phyloP scores from a whole-genome alignment of 805 yeast genomes.

The Barnettozyma wickerhamii region DNA sequence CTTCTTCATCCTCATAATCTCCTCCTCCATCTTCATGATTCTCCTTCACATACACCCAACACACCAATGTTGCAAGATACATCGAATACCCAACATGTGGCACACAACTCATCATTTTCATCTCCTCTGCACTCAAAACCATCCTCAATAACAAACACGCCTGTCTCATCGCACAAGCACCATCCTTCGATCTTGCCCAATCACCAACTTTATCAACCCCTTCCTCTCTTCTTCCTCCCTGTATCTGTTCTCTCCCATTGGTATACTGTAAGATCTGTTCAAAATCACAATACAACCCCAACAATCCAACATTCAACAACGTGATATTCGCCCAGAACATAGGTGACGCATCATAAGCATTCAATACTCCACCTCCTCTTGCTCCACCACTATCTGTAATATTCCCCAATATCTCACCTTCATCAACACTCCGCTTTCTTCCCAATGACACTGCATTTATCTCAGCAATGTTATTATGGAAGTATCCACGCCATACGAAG shows the following conservation, averaged over 20 bases:
- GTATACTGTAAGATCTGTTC: slow-evolving; percentile 15
- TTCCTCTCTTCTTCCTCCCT: background rate
- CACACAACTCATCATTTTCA: slow-evolving; percentile 19
- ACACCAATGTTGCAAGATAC: slow-evolving; percentile 16
- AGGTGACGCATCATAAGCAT: slow-evolving; percentile 31
- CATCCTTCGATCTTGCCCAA: slow-evolving; percentile 28
- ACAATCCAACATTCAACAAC: slow-evolving; percentile 23
- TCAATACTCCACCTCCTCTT: slow-evolving; percentile 17
- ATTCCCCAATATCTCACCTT: slow-evolving; percentile 1
- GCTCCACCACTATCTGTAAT: too few species aligned
- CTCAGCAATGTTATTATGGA: slow-evolving; percentile 29
- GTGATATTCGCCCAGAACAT: slow-evolving; percentile 32
- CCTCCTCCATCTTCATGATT: background rate
- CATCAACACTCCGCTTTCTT: slow-evolving; percentile 5
- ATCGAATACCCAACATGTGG: slow-evolving; percentile 24
- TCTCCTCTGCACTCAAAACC: slow-evolving; percentile 21
- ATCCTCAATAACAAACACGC: slow-evolving; percentile 28
- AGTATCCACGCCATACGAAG: slow-evolving; percentile 31
- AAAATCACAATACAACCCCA: slow-evolving; percentile 27
- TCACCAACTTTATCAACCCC: slow-evolving; percentile 5
- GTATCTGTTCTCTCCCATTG: background rate
- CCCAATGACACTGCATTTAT: slow-evolving; percentile 16
- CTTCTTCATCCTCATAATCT: background rate
- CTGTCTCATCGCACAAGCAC: slow-evolving; percentile 22
- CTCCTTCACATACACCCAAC: slow-evolving; percentile 17